Base-by-base conservation (phyloP, 2,329 filamentous ascomycete genomes). In the Cordyceps militaris region DNA sequence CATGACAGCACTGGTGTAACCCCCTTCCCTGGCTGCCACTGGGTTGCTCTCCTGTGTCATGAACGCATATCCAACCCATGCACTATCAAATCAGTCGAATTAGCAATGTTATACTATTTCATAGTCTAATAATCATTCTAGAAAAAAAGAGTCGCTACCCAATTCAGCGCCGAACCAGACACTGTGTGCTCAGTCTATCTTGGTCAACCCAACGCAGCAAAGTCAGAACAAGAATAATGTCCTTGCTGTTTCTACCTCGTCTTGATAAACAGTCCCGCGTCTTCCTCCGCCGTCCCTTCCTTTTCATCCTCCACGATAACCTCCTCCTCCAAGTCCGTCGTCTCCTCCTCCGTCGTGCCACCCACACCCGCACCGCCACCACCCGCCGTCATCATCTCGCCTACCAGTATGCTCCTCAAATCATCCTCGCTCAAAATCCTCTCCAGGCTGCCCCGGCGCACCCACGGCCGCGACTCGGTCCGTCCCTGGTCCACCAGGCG, bases 361-460 rank as follows among this genome's bases (percentile, higher is more conserved):
- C 51, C 51, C n/a, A n/a, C n/a, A 19, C 26, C 24, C 51, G 40
- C 13, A 19, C 4, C 9, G 4, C n/a, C 21, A 24, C 40, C 40
- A 14, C 40, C 40, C 8, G 9, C 40, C 24, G 61, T 67, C 30
- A 58, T 66, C 64, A 64, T 68, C 61, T 72, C 72, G 1, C 64
- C 70, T 4, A 69, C 64, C 49, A 85, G 61, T 36, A 85, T 65
- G 56, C 75, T 79, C 61, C 72, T 71, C 55, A 86, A 65, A 61
- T 86, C 82, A 54, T 85, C 83, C 62, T 84, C 81, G 61, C 81
- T 84, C 40, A 85, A 67, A 8, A 86, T 82, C 38, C 79, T 82
- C 66, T 85, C 81, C 40, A 84, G 76, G 57, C 79, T 82, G 4
- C 78, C 78, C 57, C 79, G 69, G 55, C 80, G 67, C 13, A 73